Conservation (phyloP, 2,329 filamentous ascomycete genomes). For the Thermothelomyces thermophilus region DNA sequence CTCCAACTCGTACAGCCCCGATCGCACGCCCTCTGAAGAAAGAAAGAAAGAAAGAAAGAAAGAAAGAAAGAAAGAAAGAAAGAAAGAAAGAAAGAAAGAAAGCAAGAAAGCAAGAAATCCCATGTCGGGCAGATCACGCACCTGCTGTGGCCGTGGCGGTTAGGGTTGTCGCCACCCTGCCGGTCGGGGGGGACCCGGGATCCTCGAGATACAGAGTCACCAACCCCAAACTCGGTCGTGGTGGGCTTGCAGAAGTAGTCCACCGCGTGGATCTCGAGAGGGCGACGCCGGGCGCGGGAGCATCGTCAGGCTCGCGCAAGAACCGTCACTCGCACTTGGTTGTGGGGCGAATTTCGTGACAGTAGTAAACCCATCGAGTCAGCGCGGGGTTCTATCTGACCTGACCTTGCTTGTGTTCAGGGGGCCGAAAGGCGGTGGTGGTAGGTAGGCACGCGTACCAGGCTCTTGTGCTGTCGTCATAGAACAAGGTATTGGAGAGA, state of each 20-base stretch:
- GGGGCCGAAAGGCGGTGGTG: not conserved
- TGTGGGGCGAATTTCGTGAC: not conserved
- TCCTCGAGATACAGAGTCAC: not conserved
- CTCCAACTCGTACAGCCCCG: too few species aligned
- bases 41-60: too few species aligned
- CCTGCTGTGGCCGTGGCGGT: not conserved
- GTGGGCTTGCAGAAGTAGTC: not conserved
- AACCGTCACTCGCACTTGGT: not conserved
- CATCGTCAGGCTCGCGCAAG: not conserved
- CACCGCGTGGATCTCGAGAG: not conserved
- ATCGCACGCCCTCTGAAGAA: too few species aligned
- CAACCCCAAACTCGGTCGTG: not conserved
- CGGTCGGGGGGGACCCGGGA: not conserved
- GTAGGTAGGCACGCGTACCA: too few species aligned
- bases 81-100: too few species aligned
- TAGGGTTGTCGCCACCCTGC: not conserved
- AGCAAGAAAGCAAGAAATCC: too few species aligned
- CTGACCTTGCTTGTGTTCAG: too few species aligned
- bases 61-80: too few species aligned
- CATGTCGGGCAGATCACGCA: not conserved
- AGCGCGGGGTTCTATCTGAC: too few species aligned
- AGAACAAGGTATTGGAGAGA: not conserved
- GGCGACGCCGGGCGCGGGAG: not conserved
- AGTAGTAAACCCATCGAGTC: too few species aligned
- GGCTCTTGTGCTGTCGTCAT: not conserved